Evolutionary conservation across 805 yeast genomes (phyloP).

Genomic region (Maudiozyma bulderi): DNA sequence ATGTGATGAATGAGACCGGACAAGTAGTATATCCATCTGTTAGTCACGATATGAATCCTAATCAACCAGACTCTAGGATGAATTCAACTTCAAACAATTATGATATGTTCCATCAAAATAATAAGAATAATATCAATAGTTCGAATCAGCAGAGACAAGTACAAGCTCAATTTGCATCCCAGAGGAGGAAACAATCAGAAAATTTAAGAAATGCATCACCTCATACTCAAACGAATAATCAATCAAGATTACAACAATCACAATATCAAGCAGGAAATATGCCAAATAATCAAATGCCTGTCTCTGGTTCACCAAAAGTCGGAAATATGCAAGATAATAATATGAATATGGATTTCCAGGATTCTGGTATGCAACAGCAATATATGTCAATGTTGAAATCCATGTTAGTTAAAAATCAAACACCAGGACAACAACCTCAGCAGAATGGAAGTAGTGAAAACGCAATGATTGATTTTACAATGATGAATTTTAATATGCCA

Average conservation of each 20-base stretch:
- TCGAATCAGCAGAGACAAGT: slow-evolving; percentile 1
- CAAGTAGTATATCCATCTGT: background rate
- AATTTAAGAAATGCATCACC: background rate
- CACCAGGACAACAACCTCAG: background rate
- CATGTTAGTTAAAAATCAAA: background rate
- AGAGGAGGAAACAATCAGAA: background rate
- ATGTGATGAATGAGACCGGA: background rate
- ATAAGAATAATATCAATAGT: background rate
- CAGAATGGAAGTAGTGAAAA: background rate
- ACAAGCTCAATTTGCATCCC: background rate
- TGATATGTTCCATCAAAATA: no score
- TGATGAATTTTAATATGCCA: background rate
- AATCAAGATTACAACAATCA: background rate
- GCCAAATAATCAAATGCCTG: background rate
- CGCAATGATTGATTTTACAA: background rate
- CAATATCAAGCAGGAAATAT: background rate
- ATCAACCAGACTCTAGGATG: background rate
- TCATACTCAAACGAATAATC: background rate
- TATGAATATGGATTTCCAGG: background rate
- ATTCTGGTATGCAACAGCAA: slow-evolving; percentile 5
- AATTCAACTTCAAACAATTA: no score
- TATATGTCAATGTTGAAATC: slow-evolving; percentile 6
- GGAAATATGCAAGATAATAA: background rate
- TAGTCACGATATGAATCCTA: background rate
- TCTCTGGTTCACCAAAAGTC: background rate